phyloP scores from a whole-genome alignment of 208 protist genomes.

The Leishmania braziliensis region DNA sequence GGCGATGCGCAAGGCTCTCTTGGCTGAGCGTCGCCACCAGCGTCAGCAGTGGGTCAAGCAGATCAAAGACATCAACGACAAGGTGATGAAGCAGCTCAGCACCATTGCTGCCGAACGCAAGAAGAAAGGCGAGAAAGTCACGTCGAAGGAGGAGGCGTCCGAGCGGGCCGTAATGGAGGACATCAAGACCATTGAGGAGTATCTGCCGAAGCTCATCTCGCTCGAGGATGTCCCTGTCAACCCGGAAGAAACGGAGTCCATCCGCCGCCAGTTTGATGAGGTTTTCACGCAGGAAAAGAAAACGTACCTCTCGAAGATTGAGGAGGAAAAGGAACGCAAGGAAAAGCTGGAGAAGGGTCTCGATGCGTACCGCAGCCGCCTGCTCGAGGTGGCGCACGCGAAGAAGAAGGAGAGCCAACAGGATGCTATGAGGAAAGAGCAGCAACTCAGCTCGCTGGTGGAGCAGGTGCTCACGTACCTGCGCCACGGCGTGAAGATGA shows the following conservation, averaged over 20 bases:
- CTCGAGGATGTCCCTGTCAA: slow-evolving; percentile 87
- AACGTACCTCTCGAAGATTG: slow-evolving; percentile 74
- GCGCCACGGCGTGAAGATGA: slow-evolving; percentile 83
- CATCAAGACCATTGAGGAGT: slow-evolving; percentile 87
- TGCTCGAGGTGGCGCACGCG: slow-evolving; percentile 74
- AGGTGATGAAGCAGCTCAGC: slow-evolving; percentile 78
- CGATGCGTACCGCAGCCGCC: slow-evolving; percentile 78
- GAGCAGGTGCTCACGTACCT: slow-evolving; percentile 91
- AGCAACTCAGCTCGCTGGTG: slow-evolving; percentile 78
- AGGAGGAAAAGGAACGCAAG: slow-evolving; percentile 86
- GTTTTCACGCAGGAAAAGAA: slow-evolving; percentile 86
- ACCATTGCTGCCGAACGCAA: slow-evolving; percentile 74
- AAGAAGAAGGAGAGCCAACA: slow-evolving; percentile 88
- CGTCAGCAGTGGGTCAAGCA: slow-evolving; percentile 90
- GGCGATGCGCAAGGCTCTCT: slow-evolving; percentile 69
- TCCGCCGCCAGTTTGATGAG: slow-evolving; percentile 88
- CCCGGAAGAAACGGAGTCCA: slow-evolving; percentile 81
- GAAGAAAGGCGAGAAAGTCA: slow-evolving; percentile 66
- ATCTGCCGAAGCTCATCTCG: slow-evolving; percentile 87
- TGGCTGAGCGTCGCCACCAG: slow-evolving; percentile 75
- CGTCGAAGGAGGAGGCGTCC: slow-evolving; percentile 69
- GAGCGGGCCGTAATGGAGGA: slow-evolving; percentile 80
- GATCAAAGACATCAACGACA: slow-evolving; percentile 89
- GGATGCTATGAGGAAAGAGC: slow-evolving; percentile 82
- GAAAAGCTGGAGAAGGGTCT: slow-evolving; percentile 89